Evolutionary conservation across 148 eudicot species (phyloP).

Genomic region (Talinum fruticosum): DNA sequence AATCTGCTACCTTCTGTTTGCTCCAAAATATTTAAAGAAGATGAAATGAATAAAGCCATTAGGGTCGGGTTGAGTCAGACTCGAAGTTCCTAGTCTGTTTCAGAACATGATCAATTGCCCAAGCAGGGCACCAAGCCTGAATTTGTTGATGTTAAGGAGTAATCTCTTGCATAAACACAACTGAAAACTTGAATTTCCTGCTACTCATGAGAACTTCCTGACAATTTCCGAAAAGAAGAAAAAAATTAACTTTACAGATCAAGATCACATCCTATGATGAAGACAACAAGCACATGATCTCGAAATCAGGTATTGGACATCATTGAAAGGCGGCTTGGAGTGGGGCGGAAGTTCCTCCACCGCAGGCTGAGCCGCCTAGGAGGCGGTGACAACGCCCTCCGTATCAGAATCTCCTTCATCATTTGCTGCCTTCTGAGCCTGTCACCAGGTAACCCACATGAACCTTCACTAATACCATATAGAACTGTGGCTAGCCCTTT

Average conservation of each 20-base stretch:
- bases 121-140: no score
- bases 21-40: not conserved
- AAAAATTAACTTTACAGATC: not conserved
- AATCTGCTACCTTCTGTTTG: not conserved
- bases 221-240: not conserved
- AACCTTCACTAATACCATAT: slow-evolving; percentile 19
- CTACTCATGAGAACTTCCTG: not conserved
- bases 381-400: slow-evolving; percentile 58
- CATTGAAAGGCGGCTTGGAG: slow-evolving; percentile 60
- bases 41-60: not conserved
- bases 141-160: not conserved
- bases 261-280: not conserved
- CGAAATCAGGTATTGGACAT: slow-evolving; percentile 46
- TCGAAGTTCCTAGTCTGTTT: not conserved
- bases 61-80: not conserved
- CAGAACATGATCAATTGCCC: no score
- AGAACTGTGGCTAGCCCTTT: slow-evolving; percentile 11
- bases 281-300: not conserved
- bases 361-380: slow-evolving; percentile 38
- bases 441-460: slow-evolving; percentile 21
- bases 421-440: slow-evolving; percentile 37
- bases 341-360: slow-evolving; percentile 65
- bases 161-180: not conserved
- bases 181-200: not conserved
- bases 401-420: slow-evolving; percentile 47